Conservation (phyloP, 163 green algal genomes). For the Coccomyxa subellipsoidea region DNA sequence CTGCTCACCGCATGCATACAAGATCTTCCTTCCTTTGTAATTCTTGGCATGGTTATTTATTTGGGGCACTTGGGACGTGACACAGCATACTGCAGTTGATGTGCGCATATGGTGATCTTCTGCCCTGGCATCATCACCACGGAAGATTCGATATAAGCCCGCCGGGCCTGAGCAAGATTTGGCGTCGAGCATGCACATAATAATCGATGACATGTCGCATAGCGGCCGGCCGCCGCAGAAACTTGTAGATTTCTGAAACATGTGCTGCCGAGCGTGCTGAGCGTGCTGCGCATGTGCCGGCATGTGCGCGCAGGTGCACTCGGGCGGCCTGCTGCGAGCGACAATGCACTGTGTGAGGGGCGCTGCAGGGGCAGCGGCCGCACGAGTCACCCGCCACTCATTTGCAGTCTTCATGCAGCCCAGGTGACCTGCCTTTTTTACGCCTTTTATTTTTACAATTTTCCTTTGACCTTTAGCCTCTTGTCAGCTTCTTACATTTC, state of each 20-base stretch:
- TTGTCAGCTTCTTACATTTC: too few relatives aligned
- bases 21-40: background rate
- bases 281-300: background rate
- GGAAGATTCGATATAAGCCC: too few relatives aligned
- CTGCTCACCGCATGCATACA: background rate
- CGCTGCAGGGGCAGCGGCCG: slow-evolving; percentile 14
- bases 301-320: slow-evolving; percentile 59
- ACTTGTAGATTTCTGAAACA: background rate
- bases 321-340: slow-evolving; percentile 64
- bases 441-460: background rate
- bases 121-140: too few relatives aligned
- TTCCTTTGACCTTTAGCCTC: too few relatives aligned
- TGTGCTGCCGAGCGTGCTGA: background rate
- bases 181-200: too few relatives aligned
- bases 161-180: too few relatives aligned
- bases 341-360: slow-evolving; percentile 75
- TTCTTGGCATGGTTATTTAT: background rate
- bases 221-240: too few relatives aligned
- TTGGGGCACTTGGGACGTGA: background rate
- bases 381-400: slow-evolving; percentile 63
- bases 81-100: background rate
- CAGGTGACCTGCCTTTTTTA: slow-evolving; percentile 23
- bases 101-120: background rate
- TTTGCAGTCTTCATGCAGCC: slow-evolving; percentile 90
- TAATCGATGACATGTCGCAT: too few relatives aligned